Percentiles rank a stretch among this genome's conserved stretches.
These are phyloP conservation scores for Scleromitrula shiraiana DNA, from an alignment of 2,329 filamentous ascomycete species.

Conservation along the genomic window DNA sequence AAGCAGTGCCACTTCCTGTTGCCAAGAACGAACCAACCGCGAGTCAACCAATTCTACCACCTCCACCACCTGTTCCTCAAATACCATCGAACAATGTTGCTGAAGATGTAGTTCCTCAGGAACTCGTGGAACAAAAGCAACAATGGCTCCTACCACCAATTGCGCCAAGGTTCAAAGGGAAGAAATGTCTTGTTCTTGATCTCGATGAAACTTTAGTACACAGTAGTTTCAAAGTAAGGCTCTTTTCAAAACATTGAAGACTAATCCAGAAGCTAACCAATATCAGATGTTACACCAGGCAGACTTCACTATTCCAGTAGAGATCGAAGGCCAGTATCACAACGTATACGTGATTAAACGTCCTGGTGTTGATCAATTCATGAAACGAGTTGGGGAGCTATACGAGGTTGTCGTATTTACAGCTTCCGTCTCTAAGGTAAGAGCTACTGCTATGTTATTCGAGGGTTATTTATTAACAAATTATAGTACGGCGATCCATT, in stretches of 20 bases:
- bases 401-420: conserved; percentile 99
- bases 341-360: conserved; percentile 99
- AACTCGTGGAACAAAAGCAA: conserved; percentile 27
- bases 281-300: conserved; percentile 87
- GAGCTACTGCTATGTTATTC: conserved; percentile 16
- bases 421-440: conserved; percentile 92
- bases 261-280: conserved; percentile 5
- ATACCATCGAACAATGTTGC: conserved; percentile 16
- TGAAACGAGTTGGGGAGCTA: conserved; percentile 95
- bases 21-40: conserved; percentile 18
- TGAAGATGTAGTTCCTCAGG: conserved; percentile 17
- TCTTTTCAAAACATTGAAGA: background rate
- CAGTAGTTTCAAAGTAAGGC: conserved; percentile 89
- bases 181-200: conserved; percentile 92
- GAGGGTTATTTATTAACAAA: conserved; percentile 10
- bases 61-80: conserved; percentile 23
- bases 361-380: conserved; percentile 96
- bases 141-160: conserved; percentile 67
- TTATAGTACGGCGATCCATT: conserved; percentile 87
- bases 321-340: conserved; percentile 98
- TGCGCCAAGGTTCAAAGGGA: conserved; percentile 68
- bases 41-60: conserved; percentile 15
- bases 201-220: conserved; percentile 95
- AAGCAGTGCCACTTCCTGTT: conserved; percentile 17
- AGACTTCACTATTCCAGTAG: conserved; percentile 97